Percentiles rank a stretch among this genome's conserved stretches.
These are phyloP conservation scores for Groenewaldozyma auringiensis DNA, from an alignment of 1,139 yeast species.

Conservation along the genomic window DNA sequence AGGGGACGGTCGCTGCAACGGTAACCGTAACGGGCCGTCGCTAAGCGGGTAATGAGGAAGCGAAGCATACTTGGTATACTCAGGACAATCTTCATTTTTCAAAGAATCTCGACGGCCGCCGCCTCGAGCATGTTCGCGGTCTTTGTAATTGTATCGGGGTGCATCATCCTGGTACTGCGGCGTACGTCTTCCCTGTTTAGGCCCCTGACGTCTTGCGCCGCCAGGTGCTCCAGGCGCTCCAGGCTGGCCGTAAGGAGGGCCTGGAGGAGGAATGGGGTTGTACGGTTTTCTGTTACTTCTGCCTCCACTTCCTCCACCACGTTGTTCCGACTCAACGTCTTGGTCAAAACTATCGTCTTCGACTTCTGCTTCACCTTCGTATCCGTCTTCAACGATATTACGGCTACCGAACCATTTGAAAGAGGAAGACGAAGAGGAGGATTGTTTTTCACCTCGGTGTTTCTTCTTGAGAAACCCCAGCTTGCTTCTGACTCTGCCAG, in stretches of 20 bases:
- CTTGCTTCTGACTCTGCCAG: background rate
- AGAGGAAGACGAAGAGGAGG: background rate
- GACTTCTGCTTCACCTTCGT: constrained; percentile 6
- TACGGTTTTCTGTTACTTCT: no score
- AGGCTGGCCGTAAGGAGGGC: background rate
- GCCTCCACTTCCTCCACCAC: background rate
- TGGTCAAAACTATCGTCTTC: constrained; percentile 4
- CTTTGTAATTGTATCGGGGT: background rate
- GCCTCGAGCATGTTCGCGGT: background rate
- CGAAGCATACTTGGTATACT: constrained; percentile 34
- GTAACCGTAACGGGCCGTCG: constrained; percentile 38
- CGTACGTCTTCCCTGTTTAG: background rate
- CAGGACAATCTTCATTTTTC: constrained; percentile 28
- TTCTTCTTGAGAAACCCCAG: background rate
- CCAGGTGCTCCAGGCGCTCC: background rate
- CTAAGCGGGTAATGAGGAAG: constrained; percentile 28
- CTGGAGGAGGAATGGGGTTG: background rate
- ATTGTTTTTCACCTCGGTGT: background rate
- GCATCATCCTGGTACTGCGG: constrained; percentile 4
- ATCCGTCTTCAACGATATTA: constrained; percentile 2
- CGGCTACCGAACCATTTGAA: background rate
- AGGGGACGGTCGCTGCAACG: constrained; percentile 68
- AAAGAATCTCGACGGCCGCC: background rate
- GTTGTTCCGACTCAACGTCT: background rate
- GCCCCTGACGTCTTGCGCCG: background rate